Evolutionary conservation across 139 green algal genomes (phyloP).

Genomic region (Choricystis sp.): DNA sequence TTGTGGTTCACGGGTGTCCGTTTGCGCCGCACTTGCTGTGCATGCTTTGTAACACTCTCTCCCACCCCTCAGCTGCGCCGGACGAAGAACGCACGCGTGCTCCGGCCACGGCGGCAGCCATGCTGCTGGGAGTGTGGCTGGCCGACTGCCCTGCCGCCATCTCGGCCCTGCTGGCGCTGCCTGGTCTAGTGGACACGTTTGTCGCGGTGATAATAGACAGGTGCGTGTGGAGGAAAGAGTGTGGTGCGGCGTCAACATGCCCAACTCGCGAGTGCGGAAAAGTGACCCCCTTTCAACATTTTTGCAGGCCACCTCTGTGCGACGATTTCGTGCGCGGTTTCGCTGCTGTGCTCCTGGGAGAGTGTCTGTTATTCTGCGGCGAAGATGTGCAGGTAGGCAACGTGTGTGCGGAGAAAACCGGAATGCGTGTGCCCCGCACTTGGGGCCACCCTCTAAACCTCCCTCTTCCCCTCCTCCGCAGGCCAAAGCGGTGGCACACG

Average conservation of each 20-base stretch:
- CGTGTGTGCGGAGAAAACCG: too few relatives aligned
- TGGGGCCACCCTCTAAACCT: too few relatives aligned
- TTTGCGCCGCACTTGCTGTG: too few relatives aligned
- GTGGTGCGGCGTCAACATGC: not conserved
- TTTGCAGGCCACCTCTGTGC: not conserved
- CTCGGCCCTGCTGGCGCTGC: not conserved
- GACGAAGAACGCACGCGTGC: too few relatives aligned
- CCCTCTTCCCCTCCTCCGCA: too few relatives aligned
- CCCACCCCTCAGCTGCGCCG: too few relatives aligned
- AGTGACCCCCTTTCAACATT: not conserved
- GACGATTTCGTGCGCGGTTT: conserved; percentile 6
- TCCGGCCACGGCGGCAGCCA: too few relatives aligned
- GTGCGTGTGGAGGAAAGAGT: not conserved
- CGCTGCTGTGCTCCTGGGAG: conserved; percentile 37
- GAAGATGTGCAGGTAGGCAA: too few relatives aligned
- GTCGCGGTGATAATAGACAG: not conserved
- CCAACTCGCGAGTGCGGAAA: not conserved
- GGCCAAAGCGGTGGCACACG: too few relatives aligned
- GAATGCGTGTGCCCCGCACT: too few relatives aligned
- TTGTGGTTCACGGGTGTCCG: too few relatives aligned
- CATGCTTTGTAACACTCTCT: too few relatives aligned
- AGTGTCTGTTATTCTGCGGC: conserved; percentile 43
- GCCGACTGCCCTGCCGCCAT: not conserved
- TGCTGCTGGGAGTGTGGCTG: not conserved
- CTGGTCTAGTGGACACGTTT: not conserved